Evolutionary conservation across 75 land plant genomes (phyloP), one percentile per base, ranked within the genome.

Genomic region (Cupressus sempervirens): DNA sequence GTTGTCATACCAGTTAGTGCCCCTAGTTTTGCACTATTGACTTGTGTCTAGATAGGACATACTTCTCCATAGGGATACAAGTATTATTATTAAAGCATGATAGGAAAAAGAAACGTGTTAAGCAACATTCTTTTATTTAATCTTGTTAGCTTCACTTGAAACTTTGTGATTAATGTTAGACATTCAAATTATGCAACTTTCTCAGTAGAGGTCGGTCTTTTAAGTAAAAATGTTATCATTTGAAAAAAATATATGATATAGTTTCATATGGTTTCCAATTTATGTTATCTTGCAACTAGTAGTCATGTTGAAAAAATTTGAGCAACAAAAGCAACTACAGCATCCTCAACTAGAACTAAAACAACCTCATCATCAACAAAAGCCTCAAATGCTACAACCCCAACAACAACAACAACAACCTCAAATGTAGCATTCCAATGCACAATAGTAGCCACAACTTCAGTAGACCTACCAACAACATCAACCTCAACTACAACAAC

Each of bases 91-190:
- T 89, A 90, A 68, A 89, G 91, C 36, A 53, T 53, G 43, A 90
- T 88, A 34, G 85, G 90, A 14, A 91, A 90, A 87, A 90, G 91
- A 88, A 90, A 88, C 88, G 91, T 90, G n/a, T n/a, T n/a, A n/a
- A n/a, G n/a, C n/a, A n/a, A n/a, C n/a, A n/a, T n/a, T n/a, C n/a
- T n/a, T n/a, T n/a, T n/a, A n/a, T n/a, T n/a, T n/a, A n/a, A n/a
- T n/a, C n/a, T n/a, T n/a, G n/a, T n/a, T n/a, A n/a, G n/a, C n/a
- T n/a, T n/a, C n/a, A n/a, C n/a, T n/a, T n/a, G n/a, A n/a, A n/a
- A n/a, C n/a, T n/a, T n/a, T n/a, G n/a, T n/a, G n/a, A n/a, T n/a
- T n/a, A n/a, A n/a, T n/a, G n/a, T n/a, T n/a, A n/a, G n/a, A n/a
- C n/a, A n/a, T n/a, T n/a, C n/a, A n/a, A n/a, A n/a, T n/a, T n/a